Evolutionary conservation across 1,139 yeast genomes (phyloP).

Genomic region (Schizosaccharomyces versatilis): DNA sequence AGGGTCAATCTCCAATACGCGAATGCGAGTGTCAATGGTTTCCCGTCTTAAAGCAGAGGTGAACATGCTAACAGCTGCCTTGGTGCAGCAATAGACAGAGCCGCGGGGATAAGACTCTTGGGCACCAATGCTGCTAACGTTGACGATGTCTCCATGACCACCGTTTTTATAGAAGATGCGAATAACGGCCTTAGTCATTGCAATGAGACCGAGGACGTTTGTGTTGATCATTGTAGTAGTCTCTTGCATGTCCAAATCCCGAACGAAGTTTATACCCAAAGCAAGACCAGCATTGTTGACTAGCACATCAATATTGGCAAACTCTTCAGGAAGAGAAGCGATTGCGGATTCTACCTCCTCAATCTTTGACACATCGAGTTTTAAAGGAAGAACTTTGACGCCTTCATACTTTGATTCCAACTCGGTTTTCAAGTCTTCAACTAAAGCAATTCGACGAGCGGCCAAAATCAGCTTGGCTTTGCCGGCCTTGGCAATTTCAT

Average conservation of each 20-base stretch:
- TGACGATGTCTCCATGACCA: constrained; percentile 49
- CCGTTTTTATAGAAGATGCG: constrained; percentile 20
- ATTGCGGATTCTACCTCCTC: constrained; percentile 33
- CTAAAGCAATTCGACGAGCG: constrained; percentile 52
- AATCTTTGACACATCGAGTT: constrained; percentile 38
- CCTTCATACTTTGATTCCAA: constrained; percentile 26
- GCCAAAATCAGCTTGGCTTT: constrained; percentile 39
- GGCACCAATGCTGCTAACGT: constrained; percentile 73
- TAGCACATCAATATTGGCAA: constrained; percentile 25
- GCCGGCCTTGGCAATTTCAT: constrained; percentile 42
- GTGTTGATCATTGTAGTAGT: constrained; percentile 41
- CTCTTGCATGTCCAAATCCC: constrained; percentile 33
- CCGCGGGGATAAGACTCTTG: constrained; percentile 57
- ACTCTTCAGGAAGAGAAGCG: constrained; percentile 22
- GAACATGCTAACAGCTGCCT: constrained; percentile 48
- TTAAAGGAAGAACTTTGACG: constrained; percentile 25
- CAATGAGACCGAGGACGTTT: constrained; percentile 28
- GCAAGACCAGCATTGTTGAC: constrained; percentile 74
- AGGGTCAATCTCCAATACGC: constrained; percentile 70
- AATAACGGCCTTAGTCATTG: neutral
- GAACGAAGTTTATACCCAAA: constrained; percentile 43
- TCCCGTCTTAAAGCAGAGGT: constrained; percentile 42
- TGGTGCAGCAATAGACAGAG: constrained; percentile 66
- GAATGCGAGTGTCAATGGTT: constrained; percentile 34
- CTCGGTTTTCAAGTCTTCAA: constrained; percentile 27